Conservation (phyloP, 139 green algal species). For the Tetraselmis chui region DNA sequence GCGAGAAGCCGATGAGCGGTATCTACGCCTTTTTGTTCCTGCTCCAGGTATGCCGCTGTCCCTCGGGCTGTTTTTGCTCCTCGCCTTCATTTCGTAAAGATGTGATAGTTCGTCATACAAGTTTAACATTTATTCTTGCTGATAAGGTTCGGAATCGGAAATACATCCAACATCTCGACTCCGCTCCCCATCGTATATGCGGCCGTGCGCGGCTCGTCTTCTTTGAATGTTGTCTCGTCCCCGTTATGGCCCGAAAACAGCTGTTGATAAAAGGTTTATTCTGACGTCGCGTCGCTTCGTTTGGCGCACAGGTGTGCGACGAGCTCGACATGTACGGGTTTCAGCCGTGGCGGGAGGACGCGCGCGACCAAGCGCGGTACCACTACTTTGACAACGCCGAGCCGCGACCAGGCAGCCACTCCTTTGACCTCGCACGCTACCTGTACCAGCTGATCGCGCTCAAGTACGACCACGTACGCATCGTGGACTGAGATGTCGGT, state of each 20-base stretch:
- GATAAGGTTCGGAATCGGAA: no score
- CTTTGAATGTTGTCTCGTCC: no score
- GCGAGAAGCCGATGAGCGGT: slow-evolving; percentile 30
- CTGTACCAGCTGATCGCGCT: slow-evolving; percentile 18
- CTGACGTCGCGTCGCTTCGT: background rate
- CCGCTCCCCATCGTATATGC: no score
- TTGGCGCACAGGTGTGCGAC: slow-evolving; percentile 19
- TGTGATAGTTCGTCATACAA: no score
- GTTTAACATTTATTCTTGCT: no score
- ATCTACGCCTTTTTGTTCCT: slow-evolving; percentile 25
- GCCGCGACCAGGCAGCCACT: slow-evolving; percentile 20
- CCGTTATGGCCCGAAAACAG: no score
- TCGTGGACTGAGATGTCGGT: slow-evolving; percentile 7
- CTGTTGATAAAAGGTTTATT: slow-evolving; percentile 5
- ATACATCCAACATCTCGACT: no score
- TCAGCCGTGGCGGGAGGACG: slow-evolving; percentile 11
- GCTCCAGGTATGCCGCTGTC: slow-evolving; percentile 10
- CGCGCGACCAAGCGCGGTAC: slow-evolving; percentile 11
- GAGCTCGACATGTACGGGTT: slow-evolving; percentile 30
- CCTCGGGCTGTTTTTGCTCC: no score
- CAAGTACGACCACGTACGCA: slow-evolving; percentile 7
- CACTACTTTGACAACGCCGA: slow-evolving; percentile 28
- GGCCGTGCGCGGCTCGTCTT: no score
- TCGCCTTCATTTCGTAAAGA: no score
- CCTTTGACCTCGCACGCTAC: slow-evolving; percentile 28